Percentiles rank a stretch among this genome's conserved stretches.
These are phyloP conservation scores for Posidonia oceanica DNA, from an alignment of 116 monocot genomes.

Conservation along the genomic window DNA sequence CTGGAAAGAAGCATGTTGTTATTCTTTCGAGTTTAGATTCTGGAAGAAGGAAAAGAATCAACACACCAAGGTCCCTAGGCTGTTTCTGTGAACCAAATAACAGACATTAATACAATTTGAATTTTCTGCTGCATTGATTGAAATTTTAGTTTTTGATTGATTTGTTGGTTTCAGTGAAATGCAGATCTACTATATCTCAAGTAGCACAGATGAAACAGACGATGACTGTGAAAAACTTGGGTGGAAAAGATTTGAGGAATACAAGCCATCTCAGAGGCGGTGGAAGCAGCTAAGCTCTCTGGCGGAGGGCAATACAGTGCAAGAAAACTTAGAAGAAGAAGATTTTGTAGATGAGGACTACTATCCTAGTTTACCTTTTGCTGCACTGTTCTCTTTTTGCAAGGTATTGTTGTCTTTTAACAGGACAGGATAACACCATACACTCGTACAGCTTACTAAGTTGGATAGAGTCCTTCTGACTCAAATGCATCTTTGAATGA, in stretches of 20 bases:
- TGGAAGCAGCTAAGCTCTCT: constrained; percentile 61
- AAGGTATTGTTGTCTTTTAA: constrained; percentile 38
- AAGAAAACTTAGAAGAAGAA: constrained; percentile 38
- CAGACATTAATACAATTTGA: neutral
- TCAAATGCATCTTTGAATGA: constrained; percentile 4
- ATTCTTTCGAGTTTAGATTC: constrained; percentile 91
- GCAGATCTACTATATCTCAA: constrained; percentile 89
- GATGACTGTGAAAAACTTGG: constrained; percentile 54
- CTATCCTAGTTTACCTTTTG: constrained; percentile 74
- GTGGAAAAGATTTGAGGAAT: constrained; percentile 84
- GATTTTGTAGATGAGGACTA: constrained; percentile 73
- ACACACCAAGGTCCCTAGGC: constrained; percentile 48
- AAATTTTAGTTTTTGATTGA: neutral
- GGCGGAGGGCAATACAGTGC: constrained; percentile 38
- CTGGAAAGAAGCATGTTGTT: constrained; percentile 65
- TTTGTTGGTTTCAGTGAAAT: constrained; percentile 32
- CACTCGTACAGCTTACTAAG: neutral
- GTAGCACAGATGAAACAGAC: constrained; percentile 46
- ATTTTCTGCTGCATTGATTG: neutral
- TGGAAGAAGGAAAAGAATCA: constrained; percentile 58
- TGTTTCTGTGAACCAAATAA: neutral
- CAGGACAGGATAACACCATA: neutral
- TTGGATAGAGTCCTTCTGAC: neutral
- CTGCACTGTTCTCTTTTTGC: constrained; percentile 70
- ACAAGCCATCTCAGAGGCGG: constrained; percentile 47